Evolutionary conservation across 345 rosid species (phyloP).

Genomic region (Pseudoturritis turrita): DNA sequence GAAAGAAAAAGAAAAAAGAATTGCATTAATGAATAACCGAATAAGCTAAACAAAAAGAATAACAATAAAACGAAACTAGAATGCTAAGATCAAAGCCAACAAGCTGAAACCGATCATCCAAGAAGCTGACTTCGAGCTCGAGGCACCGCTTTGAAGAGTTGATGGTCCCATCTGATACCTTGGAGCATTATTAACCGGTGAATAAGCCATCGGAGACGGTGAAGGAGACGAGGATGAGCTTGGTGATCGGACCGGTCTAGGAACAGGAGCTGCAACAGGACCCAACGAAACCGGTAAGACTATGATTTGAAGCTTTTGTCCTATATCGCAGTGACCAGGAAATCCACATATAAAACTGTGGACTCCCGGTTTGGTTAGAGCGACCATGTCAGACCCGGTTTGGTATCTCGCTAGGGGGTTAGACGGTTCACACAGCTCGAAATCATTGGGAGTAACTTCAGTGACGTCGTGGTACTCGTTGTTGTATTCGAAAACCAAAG

Average conservation of each 20-base stretch:
- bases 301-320: neutral
- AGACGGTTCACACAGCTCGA: neutral
- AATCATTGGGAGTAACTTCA: neutral
- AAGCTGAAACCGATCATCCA: too few relatives aligned
- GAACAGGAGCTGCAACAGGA: neutral
- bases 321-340: neutral
- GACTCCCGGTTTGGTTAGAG: slow-evolving; percentile 1
- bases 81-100: too few relatives aligned
- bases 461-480: neutral
- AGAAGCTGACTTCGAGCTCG: too few relatives aligned
- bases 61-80: too few relatives aligned
- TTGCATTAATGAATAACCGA: too few relatives aligned
- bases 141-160: too few relatives aligned
- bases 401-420: neutral
- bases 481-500: slow-evolving; percentile 2
- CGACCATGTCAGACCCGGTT: neutral
- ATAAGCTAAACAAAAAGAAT: too few relatives aligned
- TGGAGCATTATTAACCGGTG: too few relatives aligned
- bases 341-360: neutral
- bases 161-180: too few relatives aligned
- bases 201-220: too few relatives aligned
- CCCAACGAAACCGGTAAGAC: neutral
- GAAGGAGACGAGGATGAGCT: neutral
- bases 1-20: too few relatives aligned
- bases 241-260: neutral